Base-by-base conservation (phyloP, 345 rosid species). In the Moricandia moricandioides region DNA sequence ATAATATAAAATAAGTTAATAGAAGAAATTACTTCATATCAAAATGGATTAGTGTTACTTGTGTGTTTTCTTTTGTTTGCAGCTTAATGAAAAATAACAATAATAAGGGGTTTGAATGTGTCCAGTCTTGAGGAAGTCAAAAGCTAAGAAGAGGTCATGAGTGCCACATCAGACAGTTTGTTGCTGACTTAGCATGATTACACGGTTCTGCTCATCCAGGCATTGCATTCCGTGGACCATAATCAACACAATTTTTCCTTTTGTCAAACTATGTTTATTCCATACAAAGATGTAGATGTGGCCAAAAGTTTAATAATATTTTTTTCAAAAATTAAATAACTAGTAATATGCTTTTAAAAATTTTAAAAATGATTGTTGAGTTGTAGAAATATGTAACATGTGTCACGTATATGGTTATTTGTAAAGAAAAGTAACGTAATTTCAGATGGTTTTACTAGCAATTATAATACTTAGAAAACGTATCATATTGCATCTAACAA, bases 121-220 rank as follows among this genome's bases (percentile, higher is more conserved):
- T 78, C 77, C 14, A 33, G 77, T 49, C 72, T 35, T 11, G 81
- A 51, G 69, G 63, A 78, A 67, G 81, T 72, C 81, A 78, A 66
- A 49, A 78, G 69, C 69, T 56, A 13, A 66, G 81, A 78, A 65
- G 39, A 29, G 51, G 81, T 78, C 81, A 78, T 9, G 30, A 17
- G 63, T 71, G 77, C 57, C 73, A 78, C 51, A 56, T 60, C 77
- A 14, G 67, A 78, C 13, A 58, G 9, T 30, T 33, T 31, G 72
- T 71, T 71, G 73, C 77, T 78, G 81, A 78, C 69, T 78, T 49
- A 68, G 69, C 66, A 47, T 16, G 31, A 33, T 14, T 5, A 62
- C 70, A 43, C 80, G 80, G 75, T 76, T 70, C 27, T 45, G 31
- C 31, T 77, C 21, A 31, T 43, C 52, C 43, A 63, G 67, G 29